These are phyloP conservation scores for Candida pseudoglaebosa DNA, from an alignment of 805 yeast species.

Conservation along the genomic window DNA sequence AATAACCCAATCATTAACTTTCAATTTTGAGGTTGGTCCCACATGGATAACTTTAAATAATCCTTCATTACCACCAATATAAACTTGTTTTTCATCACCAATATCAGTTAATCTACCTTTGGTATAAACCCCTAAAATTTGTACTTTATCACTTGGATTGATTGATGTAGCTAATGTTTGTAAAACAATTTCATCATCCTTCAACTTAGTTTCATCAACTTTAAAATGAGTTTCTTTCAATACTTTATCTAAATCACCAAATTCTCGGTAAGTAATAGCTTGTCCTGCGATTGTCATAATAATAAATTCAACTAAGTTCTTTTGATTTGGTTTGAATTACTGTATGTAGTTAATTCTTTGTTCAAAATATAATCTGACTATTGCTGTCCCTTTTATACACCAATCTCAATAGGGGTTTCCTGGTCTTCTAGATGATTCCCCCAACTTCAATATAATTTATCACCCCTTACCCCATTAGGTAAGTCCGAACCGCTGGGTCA, in stretches of 20 bases:
- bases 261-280: slow-evolving; percentile 24
- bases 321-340: too few species aligned
- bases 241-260: slow-evolving; percentile 18
- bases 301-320: too few species aligned
- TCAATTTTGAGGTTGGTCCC: slow-evolving; percentile 46
- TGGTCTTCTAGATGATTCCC: too few species aligned
- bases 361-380: too few species aligned
- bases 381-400: too few species aligned
- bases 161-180: slow-evolving; percentile 77
- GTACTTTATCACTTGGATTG: slow-evolving; percentile 88
- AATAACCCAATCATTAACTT: slow-evolving; percentile 81
- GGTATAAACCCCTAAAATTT: slow-evolving; percentile 78
- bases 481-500: too few species aligned
- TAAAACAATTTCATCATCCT: slow-evolving; percentile 48
- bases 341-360: too few species aligned
- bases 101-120: slow-evolving; percentile 54
- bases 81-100: slow-evolving; percentile 55
- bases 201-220: slow-evolving; percentile 19
- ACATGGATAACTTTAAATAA: slow-evolving; percentile 76
- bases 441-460: too few species aligned
- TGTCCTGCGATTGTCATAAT: too few species aligned
- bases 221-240: slow-evolving; percentile 17
- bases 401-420: too few species aligned
- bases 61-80: slow-evolving; percentile 94
- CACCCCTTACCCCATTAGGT: too few species aligned